Percentiles rank a stretch among this genome's conserved stretches.
Evolutionary conservation across 306 rosid genomes (phyloP).

Genomic region (Trifolium fragiferum): DNA sequence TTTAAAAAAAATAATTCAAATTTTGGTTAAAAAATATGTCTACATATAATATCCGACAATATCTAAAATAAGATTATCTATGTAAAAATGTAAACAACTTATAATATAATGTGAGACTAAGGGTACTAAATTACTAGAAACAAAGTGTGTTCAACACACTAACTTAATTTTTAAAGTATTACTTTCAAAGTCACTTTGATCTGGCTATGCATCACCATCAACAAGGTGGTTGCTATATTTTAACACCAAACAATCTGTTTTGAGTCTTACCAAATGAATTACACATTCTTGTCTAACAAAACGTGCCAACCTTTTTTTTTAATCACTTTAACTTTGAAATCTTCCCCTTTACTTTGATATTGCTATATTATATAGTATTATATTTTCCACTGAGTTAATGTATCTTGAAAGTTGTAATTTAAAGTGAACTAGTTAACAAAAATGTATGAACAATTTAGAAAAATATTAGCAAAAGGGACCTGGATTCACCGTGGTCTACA

Average conservation of each 20-base stretch:
- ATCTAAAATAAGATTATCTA: too few relatives aligned
- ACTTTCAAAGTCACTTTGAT: slow-evolving; percentile 30
- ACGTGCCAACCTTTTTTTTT: slow-evolving; percentile 10
- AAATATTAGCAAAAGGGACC: neutral
- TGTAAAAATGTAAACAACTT: too few relatives aligned
- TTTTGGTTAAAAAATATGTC: too few relatives aligned
- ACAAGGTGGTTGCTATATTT: slow-evolving; percentile 32
- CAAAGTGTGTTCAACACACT: neutral
- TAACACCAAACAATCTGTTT: slow-evolving; percentile 44
- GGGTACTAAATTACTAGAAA: neutral
- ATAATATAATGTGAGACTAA: too few relatives aligned
- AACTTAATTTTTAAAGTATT: neutral
- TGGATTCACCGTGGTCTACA: too few relatives aligned
- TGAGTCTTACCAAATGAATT: slow-evolving; percentile 28
- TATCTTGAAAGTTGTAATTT: slow-evolving; percentile 21
- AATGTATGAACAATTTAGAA: slow-evolving; percentile 33
- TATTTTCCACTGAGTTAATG: neutral
- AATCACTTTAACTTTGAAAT: slow-evolving; percentile 9
- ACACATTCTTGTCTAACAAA: slow-evolving; percentile 26
- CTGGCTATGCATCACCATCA: slow-evolving; percentile 47
- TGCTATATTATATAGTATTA: slow-evolving; percentile 28
- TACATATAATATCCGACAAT: too few relatives aligned
- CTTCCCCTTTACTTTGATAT: slow-evolving; percentile 34
- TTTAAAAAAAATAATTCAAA: too few relatives aligned
- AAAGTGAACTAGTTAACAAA: slow-evolving; percentile 32